Evolutionary conservation across 2,329 filamentous ascomycete species (phyloP), one percentile per base, ranked within the genome.

Genomic region (Pseudogymnoascus sp.): DNA sequence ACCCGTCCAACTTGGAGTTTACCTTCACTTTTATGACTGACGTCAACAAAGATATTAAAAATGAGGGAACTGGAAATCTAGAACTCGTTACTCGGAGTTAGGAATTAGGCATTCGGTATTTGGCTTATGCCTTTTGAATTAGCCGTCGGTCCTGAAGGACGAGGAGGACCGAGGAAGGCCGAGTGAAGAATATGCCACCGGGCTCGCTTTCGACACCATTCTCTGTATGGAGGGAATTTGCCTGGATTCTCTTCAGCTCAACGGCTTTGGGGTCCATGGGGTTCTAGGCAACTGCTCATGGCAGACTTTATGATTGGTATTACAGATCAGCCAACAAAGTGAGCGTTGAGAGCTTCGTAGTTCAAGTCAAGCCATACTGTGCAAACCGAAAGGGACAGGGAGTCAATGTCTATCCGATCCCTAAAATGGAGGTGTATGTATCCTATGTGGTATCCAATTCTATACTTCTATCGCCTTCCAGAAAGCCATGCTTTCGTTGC

Each of bases 401-500:
- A 55, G 6, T 33, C 28, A 55, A 55, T 33, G 28, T 35, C 28
- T 55, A 33, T 55, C n/a, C 14, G n/a, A 22, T 12, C 28, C n/a
- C 28, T 33, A 55, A 14, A 14, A 33, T 30, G 9, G 49, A 8
- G 3, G 25, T 33, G 28, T 23, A 45, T 25, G 11, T 55, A 55
- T 55, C 49, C 49, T 33, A 55, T 33, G 11, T 55, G 49, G 49
- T 55, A 55, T 55, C 49, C 33, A 60, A 42, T 11, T 60, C 30
- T 60, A 60, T 16, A 60, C 72, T 45, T 71, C 71, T 4, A 85
- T 73, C 7, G 79, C 80, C 63, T 68, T 68, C 49, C 49, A 55
- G 49, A 87, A 87, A 0, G 78, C 77, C 45, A 72, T 70, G 62
- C 79, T 82, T 72, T 87, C 84, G 62, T 75, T 77, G 0, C 84